Conservation (phyloP, 2,329 filamentous ascomycete species). For the Arthrobotrys musiformis region DNA sequence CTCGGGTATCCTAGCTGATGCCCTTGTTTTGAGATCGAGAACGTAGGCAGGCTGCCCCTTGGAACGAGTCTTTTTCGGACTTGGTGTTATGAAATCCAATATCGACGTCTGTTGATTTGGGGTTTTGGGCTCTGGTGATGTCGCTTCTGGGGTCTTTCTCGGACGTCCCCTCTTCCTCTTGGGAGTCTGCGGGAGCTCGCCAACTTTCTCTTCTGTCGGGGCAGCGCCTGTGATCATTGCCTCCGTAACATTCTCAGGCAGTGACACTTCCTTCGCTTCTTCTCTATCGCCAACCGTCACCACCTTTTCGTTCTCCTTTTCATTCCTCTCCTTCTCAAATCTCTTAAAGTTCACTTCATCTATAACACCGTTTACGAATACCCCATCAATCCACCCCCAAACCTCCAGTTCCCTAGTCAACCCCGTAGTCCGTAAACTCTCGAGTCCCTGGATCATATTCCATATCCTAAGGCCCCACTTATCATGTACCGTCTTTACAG, state of each 20-base stretch:
- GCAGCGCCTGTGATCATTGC: slow-evolving; percentile 16
- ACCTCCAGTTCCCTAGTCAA: slow-evolving; percentile 81
- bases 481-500: slow-evolving; percentile 77
- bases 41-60: slow-evolving; percentile 71
- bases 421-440: slow-evolving; percentile 76
- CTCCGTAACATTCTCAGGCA: slow-evolving; percentile 26
- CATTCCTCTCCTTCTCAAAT: slow-evolving; percentile 60
- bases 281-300: slow-evolving; percentile 1
- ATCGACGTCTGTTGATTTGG: slow-evolving; percentile 52
- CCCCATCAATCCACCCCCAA: slow-evolving; percentile 84
- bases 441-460: slow-evolving; percentile 88
- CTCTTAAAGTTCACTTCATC: slow-evolving; percentile 85
- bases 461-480: slow-evolving; percentile 83
- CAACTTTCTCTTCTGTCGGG: background rate
- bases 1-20: slow-evolving; percentile 71
- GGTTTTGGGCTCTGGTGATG: slow-evolving; percentile 9
- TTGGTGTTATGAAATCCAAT: slow-evolving; percentile 44
- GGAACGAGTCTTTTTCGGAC: slow-evolving; percentile 48
- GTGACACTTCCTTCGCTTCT: slow-evolving; percentile 23
- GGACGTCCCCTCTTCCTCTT: slow-evolving; percentile 53
- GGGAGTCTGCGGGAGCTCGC: slow-evolving; percentile 9
- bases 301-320: slow-evolving; percentile 30
- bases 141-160: slow-evolving; percentile 26
- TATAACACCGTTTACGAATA: slow-evolving; percentile 88
- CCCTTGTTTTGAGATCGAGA: slow-evolving; percentile 87